Percentiles rank a stretch among this genome's conserved stretches.
phyloP scores from a whole-genome alignment of 2,329 filamentous ascomycete species.

The Botrytis tulipae region DNA sequence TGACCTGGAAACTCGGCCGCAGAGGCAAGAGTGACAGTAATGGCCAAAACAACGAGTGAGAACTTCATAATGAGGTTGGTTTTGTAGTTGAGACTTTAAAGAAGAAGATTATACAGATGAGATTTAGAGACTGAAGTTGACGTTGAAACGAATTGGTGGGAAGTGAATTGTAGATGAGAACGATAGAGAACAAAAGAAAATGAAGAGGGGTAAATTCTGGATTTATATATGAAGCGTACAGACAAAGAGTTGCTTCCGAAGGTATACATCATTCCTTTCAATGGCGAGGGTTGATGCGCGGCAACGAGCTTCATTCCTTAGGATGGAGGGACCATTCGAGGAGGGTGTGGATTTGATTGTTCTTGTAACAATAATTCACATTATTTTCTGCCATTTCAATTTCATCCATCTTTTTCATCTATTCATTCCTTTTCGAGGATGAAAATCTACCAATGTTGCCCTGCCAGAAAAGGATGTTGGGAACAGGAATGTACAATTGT shows the following conservation, averaged over 20 bases:
- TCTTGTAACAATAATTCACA: not conserved
- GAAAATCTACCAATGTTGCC: not conserved
- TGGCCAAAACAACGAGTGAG: not conserved
- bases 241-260: not conserved
- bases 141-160: not conserved
- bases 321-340: not conserved
- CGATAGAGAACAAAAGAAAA: slow-evolving; percentile 13
- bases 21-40: not conserved
- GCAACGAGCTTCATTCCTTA: not conserved
- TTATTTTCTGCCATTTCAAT: not conserved
- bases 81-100: not conserved
- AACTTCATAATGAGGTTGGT: slow-evolving; percentile 8
- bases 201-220: not conserved
- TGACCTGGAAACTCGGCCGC: slow-evolving; percentile 4
- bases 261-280: slow-evolving; percentile 5
- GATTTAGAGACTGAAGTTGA: not conserved
- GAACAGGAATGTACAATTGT: not conserved
- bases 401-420: not conserved
- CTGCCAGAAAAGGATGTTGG: not conserved
- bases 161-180: not conserved
- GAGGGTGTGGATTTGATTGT: not conserved
- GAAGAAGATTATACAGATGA: not conserved
- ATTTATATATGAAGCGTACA: not conserved
- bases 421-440: not conserved
- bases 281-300: not conserved